Evolutionary conservation across 202 grass and related monocot genomes (phyloP), one percentile per base, ranked within the genome.

Genomic region (Schoenoplectus tabernaemontani): DNA sequence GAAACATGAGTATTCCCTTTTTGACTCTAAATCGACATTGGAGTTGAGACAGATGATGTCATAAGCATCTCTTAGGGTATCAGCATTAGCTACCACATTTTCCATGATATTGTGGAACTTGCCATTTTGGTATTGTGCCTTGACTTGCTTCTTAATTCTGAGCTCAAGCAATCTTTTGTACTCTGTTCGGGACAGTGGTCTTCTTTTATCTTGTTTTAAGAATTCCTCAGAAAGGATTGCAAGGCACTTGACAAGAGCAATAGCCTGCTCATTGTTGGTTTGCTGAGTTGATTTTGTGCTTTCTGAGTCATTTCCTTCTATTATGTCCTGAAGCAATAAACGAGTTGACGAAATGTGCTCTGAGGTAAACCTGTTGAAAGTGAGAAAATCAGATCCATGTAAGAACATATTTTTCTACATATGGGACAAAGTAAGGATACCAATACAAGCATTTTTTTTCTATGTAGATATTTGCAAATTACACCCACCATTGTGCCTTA

Each of bases 241-340:
- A 59, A 97, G 82, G 30, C 91, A 90, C 85, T 97, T 97, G 17
- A 91, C 94, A 53, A 97, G 74, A 17, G 94, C 93, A 30, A 88
- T 64, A 7, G 83, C 51, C 4, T 42, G 36, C 9, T 20, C 17
- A 7, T n/a, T n/a, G n/a, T 68, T 79, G 47, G 13, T 54, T 46
- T 79, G 47, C 15, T 44, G 53, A 3, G n/a, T 17, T 15, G 66
- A 71, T 12, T 1, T 69, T 1, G 39, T 32, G 47, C 28, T 74
- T 78, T 87, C 84, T 24, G 4, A 53, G 7, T 38, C 84, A 47
- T 90, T 84, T 39, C 80, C 93, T 26, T 34, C 36, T n/a, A 82
- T 81, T 22, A 82, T 81, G 24, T 88, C 87, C 30, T 61, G 76
- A 28, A 91, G 72, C 71, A 85, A 82, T 32, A 81, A 70, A 81